These are phyloP conservation scores for Naganishia friedmannii DNA, from an alignment of 768 basidiomycete genomes.

Conservation along the genomic window DNA sequence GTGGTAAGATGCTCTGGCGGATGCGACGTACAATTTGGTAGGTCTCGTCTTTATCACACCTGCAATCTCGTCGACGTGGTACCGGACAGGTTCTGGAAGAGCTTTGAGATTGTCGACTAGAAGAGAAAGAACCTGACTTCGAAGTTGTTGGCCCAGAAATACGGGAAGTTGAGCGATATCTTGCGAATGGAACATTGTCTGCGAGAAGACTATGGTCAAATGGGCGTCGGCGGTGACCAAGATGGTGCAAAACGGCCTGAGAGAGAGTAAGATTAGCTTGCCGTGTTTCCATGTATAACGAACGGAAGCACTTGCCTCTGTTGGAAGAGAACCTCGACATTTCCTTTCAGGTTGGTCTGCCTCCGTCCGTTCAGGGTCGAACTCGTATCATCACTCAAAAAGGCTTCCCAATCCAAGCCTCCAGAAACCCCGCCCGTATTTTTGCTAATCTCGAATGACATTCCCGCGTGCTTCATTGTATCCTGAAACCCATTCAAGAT, in stretches of 20 bases:
- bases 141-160: slow-evolving; percentile 13
- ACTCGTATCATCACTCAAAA: slow-evolving; percentile 15
- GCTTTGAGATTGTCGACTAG: slow-evolving; percentile 4
- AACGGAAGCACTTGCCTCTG: slow-evolving; percentile 9
- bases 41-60: slow-evolving; percentile 18
- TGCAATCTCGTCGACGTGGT: slow-evolving; percentile 9
- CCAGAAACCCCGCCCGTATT: slow-evolving; percentile 24
- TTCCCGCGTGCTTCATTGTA: background rate
- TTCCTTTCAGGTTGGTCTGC: slow-evolving; percentile 13
- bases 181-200: slow-evolving; percentile 17
- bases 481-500: slow-evolving; percentile 5
- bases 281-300: too few relatives aligned
- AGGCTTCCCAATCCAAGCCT: slow-evolving; percentile 28
- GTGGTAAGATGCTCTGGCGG: too few relatives aligned
- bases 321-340: slow-evolving; percentile 27
- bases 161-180: slow-evolving; percentile 32
- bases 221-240: slow-evolving; percentile 15
- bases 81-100: background rate
- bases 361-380: background rate
- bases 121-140: background rate
- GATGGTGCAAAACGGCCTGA: slow-evolving; percentile 27
- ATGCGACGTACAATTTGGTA: slow-evolving; percentile 8
- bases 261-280: background rate
- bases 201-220: slow-evolving; percentile 24
- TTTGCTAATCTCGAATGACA: slow-evolving; percentile 8